Base-by-base conservation (phyloP, 371 early-diverging fungal genomes). In the Mucor saturninus region DNA sequence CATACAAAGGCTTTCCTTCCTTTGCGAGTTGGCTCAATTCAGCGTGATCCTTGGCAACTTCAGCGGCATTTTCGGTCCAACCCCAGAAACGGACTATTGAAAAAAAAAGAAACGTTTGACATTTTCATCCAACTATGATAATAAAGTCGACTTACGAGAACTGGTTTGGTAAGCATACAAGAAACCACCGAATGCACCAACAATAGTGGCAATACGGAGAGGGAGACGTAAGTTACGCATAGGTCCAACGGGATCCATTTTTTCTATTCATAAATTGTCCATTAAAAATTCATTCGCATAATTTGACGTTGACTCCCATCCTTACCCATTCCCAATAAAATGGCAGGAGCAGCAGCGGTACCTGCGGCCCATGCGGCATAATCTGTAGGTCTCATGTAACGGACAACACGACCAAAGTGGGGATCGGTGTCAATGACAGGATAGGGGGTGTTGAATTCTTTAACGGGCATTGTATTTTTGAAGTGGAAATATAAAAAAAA, bases 61-160 rank as follows among this genome's bases (percentile, higher is more conserved):
- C 98, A 52, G 86, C 80, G 42, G 81, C 75, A 77, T 98, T 98
- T 75, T 96, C 97, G 30, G 75, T 81, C 88, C 92, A 91, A 28
- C 98, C 98, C 92, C 92, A 94, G 88, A 97, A 98, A 65, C 98
- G 90, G 68, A 89, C 92, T 93, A 77, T 30, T 13, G 37, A 39
- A 39, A 31, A 39, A 31, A 21, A 21, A 21, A 38, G 15, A 15
- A 30, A 14, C 39, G 3, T 46, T 40, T 28, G 15, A 30, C 10
- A 9, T 7, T 29, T 35, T 8, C 13, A 4, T 13, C 43, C 4
- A 13, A 5, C 8, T 5, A 32, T 48, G 21, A 15, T 14, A 42
- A 3, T 4, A 40, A n/a, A 13, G 4, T 48, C 8, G 11, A 83
- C 89, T 71, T 86, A 90, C 90, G 69, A 64, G 87, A 86, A 64